Conservation (phyloP, 345 rosid species). For the Eucalyptus decipiens region DNA sequence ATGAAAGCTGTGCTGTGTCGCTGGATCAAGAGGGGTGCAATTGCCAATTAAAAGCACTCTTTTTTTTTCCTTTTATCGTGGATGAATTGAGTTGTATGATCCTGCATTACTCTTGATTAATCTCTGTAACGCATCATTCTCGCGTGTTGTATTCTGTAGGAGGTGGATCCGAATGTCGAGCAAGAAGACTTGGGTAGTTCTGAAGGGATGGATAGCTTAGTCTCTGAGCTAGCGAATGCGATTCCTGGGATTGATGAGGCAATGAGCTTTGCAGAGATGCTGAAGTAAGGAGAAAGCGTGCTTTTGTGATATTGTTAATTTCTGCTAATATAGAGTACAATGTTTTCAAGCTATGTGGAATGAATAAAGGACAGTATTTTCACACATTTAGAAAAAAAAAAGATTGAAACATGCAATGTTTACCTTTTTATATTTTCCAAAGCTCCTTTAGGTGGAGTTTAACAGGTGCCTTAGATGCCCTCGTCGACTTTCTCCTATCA, state of each 20-base stretch:
- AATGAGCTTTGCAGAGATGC: slow-evolving; percentile 99
- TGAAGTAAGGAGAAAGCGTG: slow-evolving; percentile 40
- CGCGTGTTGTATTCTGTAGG: slow-evolving; percentile 20
- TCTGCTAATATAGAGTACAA: background rate
- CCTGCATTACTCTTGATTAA: background rate
- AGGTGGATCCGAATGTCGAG: slow-evolving; percentile 97
- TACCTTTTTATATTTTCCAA: background rate
- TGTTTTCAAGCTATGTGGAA: background rate
- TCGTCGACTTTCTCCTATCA: background rate
- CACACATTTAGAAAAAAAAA: background rate
- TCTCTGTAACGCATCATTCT: background rate
- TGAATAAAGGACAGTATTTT: background rate
- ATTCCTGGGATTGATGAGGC: slow-evolving; percentile 99
- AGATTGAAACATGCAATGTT: background rate
- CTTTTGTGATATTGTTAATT: background rate
- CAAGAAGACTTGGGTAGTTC: slow-evolving; percentile 53
- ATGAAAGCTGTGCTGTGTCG: background rate
- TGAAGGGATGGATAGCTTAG: slow-evolving; percentile 86
- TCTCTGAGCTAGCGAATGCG: slow-evolving; percentile 90
- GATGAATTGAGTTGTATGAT: background rate
- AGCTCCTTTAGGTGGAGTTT: background rate
- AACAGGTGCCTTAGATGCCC: background rate
- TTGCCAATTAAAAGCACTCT: background rate
- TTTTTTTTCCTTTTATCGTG: background rate
- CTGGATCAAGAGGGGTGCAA: background rate